phyloP scores from a whole-genome alignment of 2,329 filamentous ascomycete species.

The Fusarium sp. region DNA sequence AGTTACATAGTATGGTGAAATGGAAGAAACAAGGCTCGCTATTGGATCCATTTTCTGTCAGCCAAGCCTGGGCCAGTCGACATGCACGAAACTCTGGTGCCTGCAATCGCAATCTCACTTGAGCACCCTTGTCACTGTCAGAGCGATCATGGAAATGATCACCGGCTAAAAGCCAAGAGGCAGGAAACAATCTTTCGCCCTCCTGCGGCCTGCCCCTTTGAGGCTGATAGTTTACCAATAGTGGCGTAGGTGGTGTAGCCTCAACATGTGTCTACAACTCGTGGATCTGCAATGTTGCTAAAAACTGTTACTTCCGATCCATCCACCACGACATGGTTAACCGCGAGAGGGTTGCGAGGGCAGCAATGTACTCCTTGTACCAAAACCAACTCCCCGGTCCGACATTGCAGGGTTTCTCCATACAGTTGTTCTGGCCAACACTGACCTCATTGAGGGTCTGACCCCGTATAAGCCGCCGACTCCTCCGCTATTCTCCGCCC shows the following conservation, averaged over 20 bases:
- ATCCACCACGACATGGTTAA: constrained; percentile 17
- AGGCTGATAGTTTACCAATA: constrained; percentile 29
- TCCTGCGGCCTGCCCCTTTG: constrained; percentile 34
- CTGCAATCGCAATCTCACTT: constrained; percentile 13
- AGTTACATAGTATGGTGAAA: not conserved
- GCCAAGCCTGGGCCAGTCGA: constrained; percentile 8
- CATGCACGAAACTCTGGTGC: constrained; percentile 34
- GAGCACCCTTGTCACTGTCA: constrained; percentile 11
- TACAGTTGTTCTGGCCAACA: constrained; percentile 29
- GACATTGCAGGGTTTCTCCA: constrained; percentile 42
- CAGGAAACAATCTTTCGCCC: constrained; percentile 15
- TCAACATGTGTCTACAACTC: not conserved
- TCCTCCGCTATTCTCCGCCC: constrained; percentile 35
- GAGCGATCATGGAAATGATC: constrained; percentile 22
- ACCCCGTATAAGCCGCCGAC: constrained; percentile 38
- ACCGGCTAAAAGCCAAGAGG: constrained; percentile 18
- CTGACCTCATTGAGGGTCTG: constrained; percentile 41
- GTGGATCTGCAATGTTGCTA: constrained; percentile 12
- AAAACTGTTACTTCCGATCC: constrained; percentile 27
- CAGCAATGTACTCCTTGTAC: constrained; percentile 21
- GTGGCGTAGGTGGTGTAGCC: constrained; percentile 6
- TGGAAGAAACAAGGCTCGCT: constrained; percentile 4
- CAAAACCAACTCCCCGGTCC: constrained; percentile 12
- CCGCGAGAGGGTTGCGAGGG: constrained; percentile 6
- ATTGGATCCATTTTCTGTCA: constrained; percentile 1